Percentiles rank a stretch among this genome's conserved stretches.
phyloP scores from a whole-genome alignment of 2,329 filamentous ascomycete genomes.

The Cytospora piceicola region DNA sequence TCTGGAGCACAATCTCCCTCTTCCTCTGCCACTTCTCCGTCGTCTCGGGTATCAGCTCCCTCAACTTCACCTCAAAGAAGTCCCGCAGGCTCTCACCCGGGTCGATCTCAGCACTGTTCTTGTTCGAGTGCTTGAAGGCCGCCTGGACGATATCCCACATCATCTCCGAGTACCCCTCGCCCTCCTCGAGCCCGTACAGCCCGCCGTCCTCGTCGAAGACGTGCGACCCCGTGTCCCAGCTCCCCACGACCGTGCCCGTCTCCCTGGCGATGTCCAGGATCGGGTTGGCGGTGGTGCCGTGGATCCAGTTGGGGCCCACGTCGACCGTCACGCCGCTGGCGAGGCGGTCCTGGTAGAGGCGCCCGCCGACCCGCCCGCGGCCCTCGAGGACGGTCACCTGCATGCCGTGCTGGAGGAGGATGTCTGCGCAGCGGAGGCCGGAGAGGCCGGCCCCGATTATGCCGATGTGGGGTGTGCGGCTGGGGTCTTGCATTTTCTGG shows the following conservation, averaged over 20 bases:
- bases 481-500: constrained; percentile 32
- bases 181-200: constrained; percentile 51
- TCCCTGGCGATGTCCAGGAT: constrained; percentile 68
- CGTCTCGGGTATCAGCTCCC: constrained; percentile 51
- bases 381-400: constrained; percentile 72
- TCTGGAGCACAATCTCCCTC: constrained; percentile 51
- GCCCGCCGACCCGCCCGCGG: constrained; percentile 67
- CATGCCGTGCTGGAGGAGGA: constrained; percentile 67
- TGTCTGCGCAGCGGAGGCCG: constrained; percentile 71
- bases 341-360: constrained; percentile 58
- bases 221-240: constrained; percentile 56
- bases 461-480: constrained; percentile 57
- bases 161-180: constrained; percentile 52
- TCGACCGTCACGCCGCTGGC: constrained; percentile 56
- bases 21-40: constrained; percentile 45
- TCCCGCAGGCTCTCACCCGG: constrained; percentile 54
- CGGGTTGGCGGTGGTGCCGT: constrained; percentile 72
- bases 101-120: constrained; percentile 53
- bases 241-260: constrained; percentile 56
- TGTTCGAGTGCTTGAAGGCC: constrained; percentile 69
- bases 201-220: constrained; percentile 62
- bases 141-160: constrained; percentile 72
- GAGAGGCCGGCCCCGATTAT: constrained; percentile 73
- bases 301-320: constrained; percentile 79
- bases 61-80: constrained; percentile 54